Conservation (phyloP, 2,329 filamentous ascomycete genomes). For the Trichothecium sympodiale region DNA sequence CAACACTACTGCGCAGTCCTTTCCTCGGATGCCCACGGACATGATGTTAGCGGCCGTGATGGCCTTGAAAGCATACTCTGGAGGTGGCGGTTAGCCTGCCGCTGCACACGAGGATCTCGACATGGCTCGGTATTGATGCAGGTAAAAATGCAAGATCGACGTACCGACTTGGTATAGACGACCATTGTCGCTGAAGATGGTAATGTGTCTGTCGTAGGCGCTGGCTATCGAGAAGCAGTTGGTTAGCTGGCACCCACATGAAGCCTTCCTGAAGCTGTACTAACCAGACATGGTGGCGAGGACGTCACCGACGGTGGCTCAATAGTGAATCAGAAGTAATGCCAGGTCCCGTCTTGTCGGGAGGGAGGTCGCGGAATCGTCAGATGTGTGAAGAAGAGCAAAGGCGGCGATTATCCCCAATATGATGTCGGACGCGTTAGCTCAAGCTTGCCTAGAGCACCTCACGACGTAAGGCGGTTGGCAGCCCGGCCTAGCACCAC, state of each 20-base stretch:
- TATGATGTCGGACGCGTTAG: conserved; percentile 29
- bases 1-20: conserved; percentile 92
- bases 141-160: conserved; percentile 24
- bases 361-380: conserved; percentile 8
- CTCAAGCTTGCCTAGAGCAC: conserved; percentile 35
- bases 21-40: conserved; percentile 89
- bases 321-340: neutral
- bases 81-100: conserved; percentile 12
- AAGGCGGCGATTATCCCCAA: conserved; percentile 2
- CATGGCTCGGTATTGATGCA: neutral
- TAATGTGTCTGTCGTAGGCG: conserved; percentile 97
- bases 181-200: conserved; percentile 98
- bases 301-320: conserved; percentile 8
- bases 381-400: conserved; percentile 7
- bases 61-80: conserved; percentile 99
- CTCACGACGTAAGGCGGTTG: conserved; percentile 1
- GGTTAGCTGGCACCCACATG: conserved; percentile 16
- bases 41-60: conserved; percentile 99
- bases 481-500: neutral
- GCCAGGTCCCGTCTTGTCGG: conserved; percentile 3
- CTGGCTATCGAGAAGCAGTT: conserved; percentile 30
- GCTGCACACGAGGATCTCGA: conserved; percentile 1
- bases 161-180: conserved; percentile 98
- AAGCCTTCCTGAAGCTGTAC: conserved; percentile 12
- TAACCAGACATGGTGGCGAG: conserved; percentile 41